Evolutionary conservation across 2,329 filamentous ascomycete genomes (phyloP).

Genomic region (Penicillium sp.): DNA sequence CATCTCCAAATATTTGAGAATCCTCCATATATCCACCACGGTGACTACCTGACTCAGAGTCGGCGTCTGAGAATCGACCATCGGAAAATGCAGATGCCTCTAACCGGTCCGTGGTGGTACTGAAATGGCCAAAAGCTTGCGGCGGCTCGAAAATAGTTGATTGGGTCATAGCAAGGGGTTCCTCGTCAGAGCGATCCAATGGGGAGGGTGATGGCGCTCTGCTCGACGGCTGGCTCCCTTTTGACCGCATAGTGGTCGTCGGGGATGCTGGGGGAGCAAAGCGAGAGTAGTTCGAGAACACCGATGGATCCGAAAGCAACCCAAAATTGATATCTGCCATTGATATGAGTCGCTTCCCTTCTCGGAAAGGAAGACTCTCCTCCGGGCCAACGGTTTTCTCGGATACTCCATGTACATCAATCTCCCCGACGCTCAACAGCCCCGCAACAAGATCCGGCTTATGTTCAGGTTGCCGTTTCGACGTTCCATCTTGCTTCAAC

Average conservation of each 20-base stretch:
- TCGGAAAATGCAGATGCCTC: conserved; percentile 34
- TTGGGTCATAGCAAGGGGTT: conserved; percentile 32
- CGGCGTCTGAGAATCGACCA: conserved; percentile 43
- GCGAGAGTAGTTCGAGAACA: conserved; percentile 46
- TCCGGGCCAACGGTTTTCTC: conserved; percentile 14
- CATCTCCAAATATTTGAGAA: conserved; percentile 28
- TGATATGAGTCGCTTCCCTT: conserved; percentile 45
- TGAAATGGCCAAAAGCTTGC: conserved; percentile 6
- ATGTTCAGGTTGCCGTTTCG: conserved; percentile 33
- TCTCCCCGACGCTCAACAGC: conserved; percentile 33
- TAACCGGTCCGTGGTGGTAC: conserved; percentile 8
- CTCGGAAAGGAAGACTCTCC: conserved; percentile 23
- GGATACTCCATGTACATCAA: conserved; percentile 33
- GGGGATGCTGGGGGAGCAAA: conserved; percentile 34
- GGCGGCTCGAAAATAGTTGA: conserved; percentile 39
- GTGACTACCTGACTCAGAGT: conserved; percentile 33
- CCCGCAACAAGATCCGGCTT: conserved; percentile 37
- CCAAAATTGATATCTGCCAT: conserved; percentile 45
- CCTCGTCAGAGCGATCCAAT: conserved; percentile 22
- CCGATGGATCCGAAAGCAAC: conserved; percentile 47
- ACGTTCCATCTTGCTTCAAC: conserved; percentile 37
- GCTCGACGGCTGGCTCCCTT: conserved; percentile 28
- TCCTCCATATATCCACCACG: conserved; percentile 25
- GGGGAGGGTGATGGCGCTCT: conserved; percentile 27
- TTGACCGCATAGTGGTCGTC: conserved; percentile 32